phyloP scores from a whole-genome alignment of 441 rosid species.

The Adansonia grandidieri region DNA sequence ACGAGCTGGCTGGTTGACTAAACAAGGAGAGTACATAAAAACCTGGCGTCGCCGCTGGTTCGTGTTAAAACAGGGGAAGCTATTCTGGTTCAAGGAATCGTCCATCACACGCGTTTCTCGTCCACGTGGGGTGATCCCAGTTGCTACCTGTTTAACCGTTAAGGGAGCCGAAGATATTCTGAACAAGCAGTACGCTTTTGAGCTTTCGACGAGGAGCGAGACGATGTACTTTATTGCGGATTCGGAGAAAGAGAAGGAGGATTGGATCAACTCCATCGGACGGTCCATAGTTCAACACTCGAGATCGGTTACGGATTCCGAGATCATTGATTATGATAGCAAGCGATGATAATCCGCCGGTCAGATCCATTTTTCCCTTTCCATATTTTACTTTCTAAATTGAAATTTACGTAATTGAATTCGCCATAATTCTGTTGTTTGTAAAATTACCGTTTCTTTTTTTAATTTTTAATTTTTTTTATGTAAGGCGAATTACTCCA shows the following conservation, averaged over 20 bases:
- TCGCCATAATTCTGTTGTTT: not conserved
- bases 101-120: conserved; percentile 52
- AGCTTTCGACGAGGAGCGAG: conserved; percentile 53
- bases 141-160: conserved; percentile 66
- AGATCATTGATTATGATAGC: conserved; percentile 65
- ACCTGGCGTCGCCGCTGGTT: conserved; percentile 90
- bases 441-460: not conserved
- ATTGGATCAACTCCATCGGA: conserved; percentile 78
- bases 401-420: not conserved
- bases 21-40: conserved; percentile 83
- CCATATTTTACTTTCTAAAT: not conserved
- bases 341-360: conserved; percentile 26
- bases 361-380: not conserved
- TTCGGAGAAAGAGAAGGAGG: conserved; percentile 67
- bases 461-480: not conserved
- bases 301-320: conserved; percentile 62
- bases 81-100: conserved; percentile 80
- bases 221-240: conserved; percentile 75
- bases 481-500: not conserved
- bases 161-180: conserved; percentile 75
- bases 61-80: conserved; percentile 76
- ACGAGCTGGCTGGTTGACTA: conserved; percentile 70
- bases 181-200: conserved; percentile 64
- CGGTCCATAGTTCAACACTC: conserved; percentile 71
- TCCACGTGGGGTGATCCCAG: conserved; percentile 76